A percentile compares a stretch with the other conserved stretches of the same genome.
Conservation (phyloP, 306 rosid genomes). For the Trifolium dubium region DNA sequence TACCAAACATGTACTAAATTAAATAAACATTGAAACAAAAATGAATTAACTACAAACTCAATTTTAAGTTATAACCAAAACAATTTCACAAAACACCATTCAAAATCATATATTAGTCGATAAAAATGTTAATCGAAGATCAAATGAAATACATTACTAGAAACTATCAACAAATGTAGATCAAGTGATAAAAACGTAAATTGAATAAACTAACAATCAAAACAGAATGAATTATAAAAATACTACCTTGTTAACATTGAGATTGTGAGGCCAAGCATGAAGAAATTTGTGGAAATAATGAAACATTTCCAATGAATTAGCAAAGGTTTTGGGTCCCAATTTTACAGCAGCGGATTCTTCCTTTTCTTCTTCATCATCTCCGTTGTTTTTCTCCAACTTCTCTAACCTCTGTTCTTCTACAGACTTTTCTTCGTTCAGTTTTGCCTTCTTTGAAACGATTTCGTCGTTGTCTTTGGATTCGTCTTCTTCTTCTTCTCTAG, state of each 20-base stretch:
- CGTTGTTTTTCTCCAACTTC: conserved; percentile 44
- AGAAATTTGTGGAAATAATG: conserved; percentile 70
- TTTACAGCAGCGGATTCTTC: conserved; percentile 32
- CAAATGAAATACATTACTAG: too few species aligned
- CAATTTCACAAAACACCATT: too few species aligned
- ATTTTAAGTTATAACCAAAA: too few species aligned
- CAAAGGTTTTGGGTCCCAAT: conserved; percentile 65
- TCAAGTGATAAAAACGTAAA: not conserved
- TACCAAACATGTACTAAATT: too few species aligned
- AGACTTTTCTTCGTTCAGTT: conserved; percentile 41
- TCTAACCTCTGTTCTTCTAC: conserved; percentile 56
- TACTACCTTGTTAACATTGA: conserved; percentile 78
- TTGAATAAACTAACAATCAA: not conserved
- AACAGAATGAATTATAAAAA: not conserved
- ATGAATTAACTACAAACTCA: too few species aligned
- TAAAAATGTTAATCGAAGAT: too few species aligned
- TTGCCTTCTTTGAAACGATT: conserved; percentile 45
- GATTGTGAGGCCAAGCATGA: conserved; percentile 77
- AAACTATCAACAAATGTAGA: too few species aligned
- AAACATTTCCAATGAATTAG: conserved; percentile 66
- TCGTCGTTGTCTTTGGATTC: conserved; percentile 34
- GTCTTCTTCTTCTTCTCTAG: conserved; percentile 47
- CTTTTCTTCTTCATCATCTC: conserved; percentile 31
- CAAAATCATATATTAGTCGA: too few species aligned
- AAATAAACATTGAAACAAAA: too few species aligned